phyloP scores from a whole-genome alignment of 2,329 filamentous ascomycete species.

The Elsinoe australis region DNA sequence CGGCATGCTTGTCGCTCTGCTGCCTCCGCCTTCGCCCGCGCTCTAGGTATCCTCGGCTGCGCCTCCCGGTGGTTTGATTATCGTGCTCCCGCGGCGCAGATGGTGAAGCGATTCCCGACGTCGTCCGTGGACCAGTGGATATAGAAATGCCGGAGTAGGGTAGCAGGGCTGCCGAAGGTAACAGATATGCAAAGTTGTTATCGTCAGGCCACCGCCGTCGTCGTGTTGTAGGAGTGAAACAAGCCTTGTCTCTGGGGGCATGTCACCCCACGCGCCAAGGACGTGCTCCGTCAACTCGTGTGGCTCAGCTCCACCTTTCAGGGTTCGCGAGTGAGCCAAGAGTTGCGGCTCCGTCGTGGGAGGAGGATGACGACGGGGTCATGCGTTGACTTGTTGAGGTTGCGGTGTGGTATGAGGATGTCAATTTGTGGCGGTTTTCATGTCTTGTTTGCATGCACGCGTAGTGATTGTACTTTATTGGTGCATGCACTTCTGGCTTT shows the following conservation, averaged over 20 bases:
- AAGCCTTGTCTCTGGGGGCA: constrained; percentile 1
- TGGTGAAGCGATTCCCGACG: no score
- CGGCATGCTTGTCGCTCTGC: constrained; percentile 11
- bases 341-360: no score
- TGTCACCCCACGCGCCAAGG: constrained; percentile 1
- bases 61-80: neutral
- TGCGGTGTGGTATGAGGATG: no score
- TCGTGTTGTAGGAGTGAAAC: neutral
- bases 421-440: no score
- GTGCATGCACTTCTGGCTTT: no score
- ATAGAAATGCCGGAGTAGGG: neutral
- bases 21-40: no score
- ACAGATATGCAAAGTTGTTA: neutral
- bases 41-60: neutral
- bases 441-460: no score
- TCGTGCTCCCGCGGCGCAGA: no score
- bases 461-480: no score
- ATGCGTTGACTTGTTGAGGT: no score
- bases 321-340: no score
- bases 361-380: no score
- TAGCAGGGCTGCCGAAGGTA: neutral
- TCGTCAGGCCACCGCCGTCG: neutral
- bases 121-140: neutral
- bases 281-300: neutral
- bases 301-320: constrained; percentile 15